Conservation (phyloP, 192 early-diverging fungal genomes). For the Pilaira anomala region DNA sequence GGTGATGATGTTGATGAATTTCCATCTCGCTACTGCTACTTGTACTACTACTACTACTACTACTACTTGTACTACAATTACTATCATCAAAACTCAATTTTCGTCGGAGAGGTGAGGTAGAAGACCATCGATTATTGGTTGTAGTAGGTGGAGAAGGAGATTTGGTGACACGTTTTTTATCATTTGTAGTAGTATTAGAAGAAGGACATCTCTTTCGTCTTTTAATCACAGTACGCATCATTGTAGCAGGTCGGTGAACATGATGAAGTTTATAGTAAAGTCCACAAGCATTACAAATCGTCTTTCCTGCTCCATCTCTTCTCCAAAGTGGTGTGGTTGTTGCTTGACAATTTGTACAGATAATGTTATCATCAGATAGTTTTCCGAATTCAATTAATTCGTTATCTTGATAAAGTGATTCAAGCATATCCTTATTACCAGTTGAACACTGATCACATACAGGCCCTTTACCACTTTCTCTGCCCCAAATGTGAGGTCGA, state of each 20-base stretch:
- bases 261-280: slow-evolving; percentile 84
- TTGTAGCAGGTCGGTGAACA: slow-evolving; percentile 65
- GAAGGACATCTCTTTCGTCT: slow-evolving; percentile 49
- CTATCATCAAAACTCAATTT: too few relatives aligned
- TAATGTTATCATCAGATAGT: background rate
- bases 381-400: background rate
- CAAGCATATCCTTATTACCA: slow-evolving; percentile 1
- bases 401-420: background rate
- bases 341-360: slow-evolving; percentile 70
- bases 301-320: slow-evolving; percentile 63
- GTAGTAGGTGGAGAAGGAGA: too few relatives aligned
- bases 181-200: slow-evolving; percentile 10
- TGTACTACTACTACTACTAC: too few relatives aligned
- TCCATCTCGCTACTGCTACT: too few relatives aligned
- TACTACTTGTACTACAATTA: too few relatives aligned
- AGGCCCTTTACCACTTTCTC: slow-evolving; percentile 27
- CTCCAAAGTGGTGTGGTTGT: slow-evolving; percentile 74
- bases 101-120: too few relatives aligned
- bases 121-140: too few relatives aligned
- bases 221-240: slow-evolving; percentile 68
- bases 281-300: slow-evolving; percentile 90
- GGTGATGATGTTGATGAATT: too few relatives aligned
- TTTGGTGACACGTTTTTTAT: background rate
- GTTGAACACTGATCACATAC: slow-evolving; percentile 25
- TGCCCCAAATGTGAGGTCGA: slow-evolving; percentile 24